Evolutionary conservation across 805 yeast genomes (phyloP).

Genomic region (Starmerella khaoyaiensis): DNA sequence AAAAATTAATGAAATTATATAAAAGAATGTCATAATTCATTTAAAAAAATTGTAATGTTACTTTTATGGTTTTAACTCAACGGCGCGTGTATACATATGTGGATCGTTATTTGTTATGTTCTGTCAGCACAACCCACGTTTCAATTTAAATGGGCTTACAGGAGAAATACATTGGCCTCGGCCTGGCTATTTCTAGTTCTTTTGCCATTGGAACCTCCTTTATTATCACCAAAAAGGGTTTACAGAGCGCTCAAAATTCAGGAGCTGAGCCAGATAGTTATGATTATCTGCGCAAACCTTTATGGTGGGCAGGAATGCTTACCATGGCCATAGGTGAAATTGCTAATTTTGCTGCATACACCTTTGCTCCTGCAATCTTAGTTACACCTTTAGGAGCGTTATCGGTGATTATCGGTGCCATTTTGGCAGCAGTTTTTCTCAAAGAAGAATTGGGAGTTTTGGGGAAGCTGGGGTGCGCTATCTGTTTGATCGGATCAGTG

Average conservation of each 20-base stretch:
- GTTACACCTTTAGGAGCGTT: conserved; percentile 89
- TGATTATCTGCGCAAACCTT: conserved; percentile 67
- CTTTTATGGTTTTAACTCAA: too few species aligned
- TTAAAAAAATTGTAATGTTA: too few species aligned
- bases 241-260: conserved; percentile 51
- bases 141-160: too few species aligned
- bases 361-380: conserved; percentile 86
- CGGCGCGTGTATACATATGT: neutral
- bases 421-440: conserved; percentile 69
- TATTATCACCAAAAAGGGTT: conserved; percentile 78
- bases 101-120: too few species aligned
- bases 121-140: too few species aligned
- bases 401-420: conserved; percentile 83
- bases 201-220: conserved; percentile 84
- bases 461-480: conserved; percentile 88
- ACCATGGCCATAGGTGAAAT: conserved; percentile 84
- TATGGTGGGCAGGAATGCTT: conserved; percentile 89
- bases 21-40: neutral
- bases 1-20: neutral
- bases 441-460: conserved; percentile 77
- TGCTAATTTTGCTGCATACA: conserved; percentile 88
- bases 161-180: conserved; percentile 80
- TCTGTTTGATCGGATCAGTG: conserved; percentile 75
- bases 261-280: conserved; percentile 62
- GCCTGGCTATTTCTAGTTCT: conserved; percentile 74